A percentile compares a stretch with the other conserved stretches of the same genome.
Evolutionary conservation across 1,284 basidiomycete species (phyloP).

Genomic region (Chiua sp.): DNA sequence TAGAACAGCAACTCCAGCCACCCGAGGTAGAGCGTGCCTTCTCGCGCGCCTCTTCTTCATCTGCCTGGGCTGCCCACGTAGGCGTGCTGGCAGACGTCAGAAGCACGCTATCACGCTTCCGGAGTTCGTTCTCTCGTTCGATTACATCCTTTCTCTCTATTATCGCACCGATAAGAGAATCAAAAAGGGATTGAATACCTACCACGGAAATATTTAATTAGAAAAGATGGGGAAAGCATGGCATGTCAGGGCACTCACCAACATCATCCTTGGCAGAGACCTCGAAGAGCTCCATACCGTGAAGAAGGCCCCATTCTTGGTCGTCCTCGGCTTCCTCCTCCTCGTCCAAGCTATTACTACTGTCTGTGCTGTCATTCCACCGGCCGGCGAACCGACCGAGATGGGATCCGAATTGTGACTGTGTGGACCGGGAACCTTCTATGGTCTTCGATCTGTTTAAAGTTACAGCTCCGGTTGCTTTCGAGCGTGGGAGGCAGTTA

Average conservation of each 20-base stretch:
- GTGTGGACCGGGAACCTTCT: constrained; percentile 47
- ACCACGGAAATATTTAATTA: constrained; percentile 16
- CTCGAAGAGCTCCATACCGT: constrained; percentile 84
- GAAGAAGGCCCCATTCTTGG: constrained; percentile 76
- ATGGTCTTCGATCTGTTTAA: constrained; percentile 55
- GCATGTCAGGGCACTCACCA: constrained; percentile 51
- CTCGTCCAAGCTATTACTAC: constrained; percentile 69
- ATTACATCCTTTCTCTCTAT: constrained; percentile 78
- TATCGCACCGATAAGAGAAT: constrained; percentile 76
- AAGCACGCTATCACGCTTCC: constrained; percentile 81
- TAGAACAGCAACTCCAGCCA: constrained; percentile 72
- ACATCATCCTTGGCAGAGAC: constrained; percentile 85
- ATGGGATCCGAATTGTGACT: constrained; percentile 60
- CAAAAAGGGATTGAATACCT: constrained; percentile 82
- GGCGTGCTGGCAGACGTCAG: constrained; percentile 65
- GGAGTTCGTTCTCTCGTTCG: constrained; percentile 77
- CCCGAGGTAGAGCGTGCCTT: constrained; percentile 58
- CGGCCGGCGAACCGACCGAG: constrained; percentile 53
- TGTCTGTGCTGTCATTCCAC: constrained; percentile 62
- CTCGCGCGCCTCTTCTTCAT: constrained; percentile 76
- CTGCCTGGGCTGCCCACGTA: constrained; percentile 78
- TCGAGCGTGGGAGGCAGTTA: constrained; percentile 45
- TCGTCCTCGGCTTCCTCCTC: constrained; percentile 71
- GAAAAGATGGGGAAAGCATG: constrained; percentile 1
- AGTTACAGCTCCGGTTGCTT: constrained; percentile 37